Percentiles rank a stretch among this genome's conserved stretches.
Evolutionary conservation across 495 filamentous ascomycete genomes (phyloP).

Genomic region (Hyaloscypha bicolor): DNA sequence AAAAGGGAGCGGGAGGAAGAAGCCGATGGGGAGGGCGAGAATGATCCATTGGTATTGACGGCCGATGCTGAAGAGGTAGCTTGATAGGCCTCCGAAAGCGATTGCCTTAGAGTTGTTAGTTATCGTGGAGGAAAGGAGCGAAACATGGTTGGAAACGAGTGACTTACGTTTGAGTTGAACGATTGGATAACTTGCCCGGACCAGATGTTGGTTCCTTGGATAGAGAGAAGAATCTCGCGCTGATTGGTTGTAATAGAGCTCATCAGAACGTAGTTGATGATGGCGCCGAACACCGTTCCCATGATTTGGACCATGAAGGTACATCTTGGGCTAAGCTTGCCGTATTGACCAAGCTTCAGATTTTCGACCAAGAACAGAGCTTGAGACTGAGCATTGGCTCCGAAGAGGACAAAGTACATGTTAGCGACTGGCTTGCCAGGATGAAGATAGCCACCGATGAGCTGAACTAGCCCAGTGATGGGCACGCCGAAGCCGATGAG

Average conservation of each 20-base stretch:
- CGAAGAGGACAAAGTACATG: conserved; percentile 34
- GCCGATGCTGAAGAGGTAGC: conserved; percentile 43
- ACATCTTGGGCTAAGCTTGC: conserved; percentile 37
- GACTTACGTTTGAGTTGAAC: conserved; percentile 35
- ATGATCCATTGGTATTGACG: conserved; percentile 38
- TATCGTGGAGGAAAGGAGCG: not conserved
- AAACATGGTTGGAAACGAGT: not conserved
- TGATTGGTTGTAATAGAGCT: conserved; percentile 43
- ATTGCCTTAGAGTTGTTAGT: conserved; percentile 32
- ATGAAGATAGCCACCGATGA: conserved; percentile 43
- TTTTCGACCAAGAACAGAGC: conserved; percentile 36
- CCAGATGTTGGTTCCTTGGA: conserved; percentile 50
- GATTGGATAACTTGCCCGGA: conserved; percentile 47
- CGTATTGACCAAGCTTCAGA: conserved; percentile 43
- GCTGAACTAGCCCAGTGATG: conserved; percentile 39
- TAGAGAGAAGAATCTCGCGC: conserved; percentile 36
- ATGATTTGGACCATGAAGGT: conserved; percentile 50
- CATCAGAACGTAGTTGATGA: conserved; percentile 52
- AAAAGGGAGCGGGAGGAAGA: conserved; percentile 39
- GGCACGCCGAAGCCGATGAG: conserved; percentile 42
- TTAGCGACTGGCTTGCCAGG: conserved; percentile 46
- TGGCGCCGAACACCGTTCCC: conserved; percentile 48
- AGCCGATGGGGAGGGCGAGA: conserved; percentile 37
- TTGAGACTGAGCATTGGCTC: conserved; percentile 43
- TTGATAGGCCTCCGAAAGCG: conserved; percentile 43